Percentiles rank a stretch among this genome's conserved stretches.
Evolutionary conservation across 2,329 filamentous ascomycete species (phyloP).

Genomic region (Ophiostoma sp.): DNA sequence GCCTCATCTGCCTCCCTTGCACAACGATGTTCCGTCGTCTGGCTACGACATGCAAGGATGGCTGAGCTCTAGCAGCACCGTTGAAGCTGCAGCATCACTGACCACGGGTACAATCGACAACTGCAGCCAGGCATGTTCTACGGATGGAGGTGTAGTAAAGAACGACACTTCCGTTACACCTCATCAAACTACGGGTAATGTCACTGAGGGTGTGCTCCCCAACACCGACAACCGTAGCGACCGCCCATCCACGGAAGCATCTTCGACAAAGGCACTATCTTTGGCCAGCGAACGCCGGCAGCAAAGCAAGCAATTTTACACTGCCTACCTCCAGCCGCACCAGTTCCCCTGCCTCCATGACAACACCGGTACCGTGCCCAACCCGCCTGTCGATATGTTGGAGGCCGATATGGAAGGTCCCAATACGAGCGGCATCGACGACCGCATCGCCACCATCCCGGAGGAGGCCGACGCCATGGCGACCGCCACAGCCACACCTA

Average conservation of each 20-base stretch:
- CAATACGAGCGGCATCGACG: background rate
- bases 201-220: constrained; percentile 23
- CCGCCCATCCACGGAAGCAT: background rate
- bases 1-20: constrained; percentile 23
- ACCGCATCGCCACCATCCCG: background rate
- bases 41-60: constrained; percentile 28
- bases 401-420: constrained; percentile 11
- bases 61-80: constrained; percentile 20
- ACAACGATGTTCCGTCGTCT: constrained; percentile 24
- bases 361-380: background rate
- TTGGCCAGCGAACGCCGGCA: background rate
- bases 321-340: constrained; percentile 10
- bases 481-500: background rate
- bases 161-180: background rate
- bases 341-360: constrained; percentile 25
- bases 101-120: background rate
- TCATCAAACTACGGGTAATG: background rate
- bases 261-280: background rate
- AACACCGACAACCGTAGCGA: constrained; percentile 18
- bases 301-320: constrained; percentile 2
- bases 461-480: background rate
- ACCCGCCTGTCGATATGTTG: background rate
- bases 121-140: background rate
- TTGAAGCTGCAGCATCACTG: background rate
- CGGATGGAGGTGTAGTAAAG: background rate